Base-by-base conservation (phyloP, 2,329 filamentous ascomycete genomes). In the Chlorencoelia australis region DNA sequence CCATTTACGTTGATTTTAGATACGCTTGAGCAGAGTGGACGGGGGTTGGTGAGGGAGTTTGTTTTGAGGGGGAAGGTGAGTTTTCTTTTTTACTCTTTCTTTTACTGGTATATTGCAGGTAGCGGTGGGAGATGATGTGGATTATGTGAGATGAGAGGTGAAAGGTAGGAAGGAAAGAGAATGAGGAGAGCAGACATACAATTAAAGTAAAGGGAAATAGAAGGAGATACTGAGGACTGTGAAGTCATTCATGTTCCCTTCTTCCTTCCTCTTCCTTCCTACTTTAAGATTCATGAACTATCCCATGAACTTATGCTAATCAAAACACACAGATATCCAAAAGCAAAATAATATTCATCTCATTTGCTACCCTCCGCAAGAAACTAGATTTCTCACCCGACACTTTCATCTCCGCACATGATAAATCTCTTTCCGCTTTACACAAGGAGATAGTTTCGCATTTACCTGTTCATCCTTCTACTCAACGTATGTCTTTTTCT, bases 1-100 rank as follows among this genome's bases (percentile, higher is more conserved):
- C 89, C 89, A 3, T 76, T 96, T 52, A 95, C 88, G 0, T 66
- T 96, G 17, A 62, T 95, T 3, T 68, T 94, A 39, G 89, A 96
- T 59, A 84, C 71, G 21, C 67, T 95, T 19, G 86, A 94, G 61
- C 87, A 94, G 61, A 76, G 79, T 17, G 83, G 78, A 5, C 69
- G 67, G 19, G 78, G 79, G 0, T 62, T 94, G 4, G 46, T 89
- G 2, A 62, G 66, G 13, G 87, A 94, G 59, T 84, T 89, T 59
- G 73, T 83, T 36, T 66, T 69, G 30, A 72, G 88, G 50, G 85
- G 82, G 37, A 83, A 80, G 65, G 84, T 57, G 41, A 27, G 47
- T 32, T 14, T 30, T 15, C 21, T 14, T 2, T 14, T 21, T 20
- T 29, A n/a, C 10, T 30, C 15, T 4, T 30, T 14, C 25, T 31